Evolutionary conservation across 2,329 filamentous ascomycete genomes (phyloP).

Genomic region (Paramyrothecium sp.): DNA sequence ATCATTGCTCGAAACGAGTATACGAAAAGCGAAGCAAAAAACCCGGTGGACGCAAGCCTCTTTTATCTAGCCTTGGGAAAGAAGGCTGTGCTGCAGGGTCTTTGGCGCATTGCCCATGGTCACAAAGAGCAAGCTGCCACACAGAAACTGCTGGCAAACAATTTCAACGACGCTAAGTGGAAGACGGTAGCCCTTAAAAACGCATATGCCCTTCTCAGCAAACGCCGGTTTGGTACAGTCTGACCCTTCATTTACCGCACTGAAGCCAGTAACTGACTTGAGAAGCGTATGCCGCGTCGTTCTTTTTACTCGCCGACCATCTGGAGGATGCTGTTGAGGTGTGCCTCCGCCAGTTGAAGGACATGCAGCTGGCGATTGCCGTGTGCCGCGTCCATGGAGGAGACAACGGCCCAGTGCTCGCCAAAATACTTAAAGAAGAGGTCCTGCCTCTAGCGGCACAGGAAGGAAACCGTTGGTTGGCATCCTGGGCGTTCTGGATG

Average conservation of each 20-base stretch:
- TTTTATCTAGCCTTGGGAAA: slow-evolving; percentile 90
- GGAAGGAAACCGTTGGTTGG: slow-evolving; percentile 88
- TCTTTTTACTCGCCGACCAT: slow-evolving; percentile 87
- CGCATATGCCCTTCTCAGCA: slow-evolving; percentile 90
- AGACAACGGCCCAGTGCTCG: slow-evolving; percentile 72
- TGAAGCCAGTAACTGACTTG: slow-evolving; percentile 30
- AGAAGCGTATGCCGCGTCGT: slow-evolving; percentile 87
- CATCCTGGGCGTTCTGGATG: slow-evolving; percentile 96
- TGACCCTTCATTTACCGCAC: background rate
- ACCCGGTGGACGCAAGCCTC: slow-evolving; percentile 86
- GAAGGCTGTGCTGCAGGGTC: slow-evolving; percentile 82
- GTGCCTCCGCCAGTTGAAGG: slow-evolving; percentile 81
- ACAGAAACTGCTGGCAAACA: slow-evolving; percentile 77
- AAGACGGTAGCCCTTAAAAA: slow-evolving; percentile 90
- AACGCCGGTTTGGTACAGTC: slow-evolving; percentile 73
- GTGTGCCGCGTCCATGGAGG: slow-evolving; percentile 87
- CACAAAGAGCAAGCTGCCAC: slow-evolving; percentile 83
- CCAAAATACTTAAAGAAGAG: slow-evolving; percentile 73
- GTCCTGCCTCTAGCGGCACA: slow-evolving; percentile 74
- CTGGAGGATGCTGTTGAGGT: slow-evolving; percentile 83
- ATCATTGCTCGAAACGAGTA: slow-evolving; percentile 92
- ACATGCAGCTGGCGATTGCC: slow-evolving; percentile 86
- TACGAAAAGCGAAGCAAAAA: slow-evolving; percentile 80
- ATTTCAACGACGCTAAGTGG: slow-evolving; percentile 86
- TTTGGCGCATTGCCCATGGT: slow-evolving; percentile 95